Evolutionary conservation across 2,329 filamentous ascomycete species (phyloP), one percentile per base, ranked within the genome.

Genomic region (Epichloe aotearoae): DNA sequence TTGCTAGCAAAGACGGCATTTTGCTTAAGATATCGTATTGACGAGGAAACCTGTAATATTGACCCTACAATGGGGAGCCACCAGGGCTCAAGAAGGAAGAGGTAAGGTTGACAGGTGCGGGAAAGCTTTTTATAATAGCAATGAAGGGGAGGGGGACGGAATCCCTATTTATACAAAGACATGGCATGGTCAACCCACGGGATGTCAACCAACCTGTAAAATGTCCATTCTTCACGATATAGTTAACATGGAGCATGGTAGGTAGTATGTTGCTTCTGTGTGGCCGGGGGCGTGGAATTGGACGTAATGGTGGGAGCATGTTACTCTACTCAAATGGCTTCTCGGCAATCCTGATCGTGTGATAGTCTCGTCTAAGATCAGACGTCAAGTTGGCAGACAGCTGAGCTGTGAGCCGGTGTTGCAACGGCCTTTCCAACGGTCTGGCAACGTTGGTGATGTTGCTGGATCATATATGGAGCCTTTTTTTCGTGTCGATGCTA

Each of bases 1-100:
- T 57, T 50, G 53, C 47, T 38, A 66, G 45, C 17, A 62, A 50
- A 48, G 54, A 52, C 41, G 57, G 42, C 64, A 66, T 66, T n/a
- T 8, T 59, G 50, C n/a, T 46, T 19, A 23, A 37, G n/a, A 14
- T 12, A 19, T 17, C 12, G 17, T 15, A 17, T 46, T 34, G 19
- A 26, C n/a, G 4, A 19, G 7, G 11, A 30, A 30, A 30, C 8
- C 30, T 30, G 8, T 1, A 30, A 30, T 11, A 30, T 30, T 30
- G 8, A 30, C 8, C 30, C 10, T 30, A 30, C 26, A 30, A 10
- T 3, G 26, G 26, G 26, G 26, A 6, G 43, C 43, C 43, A 41
- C 43, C 43, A 41, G 49, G 49, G 50, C 39, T 36, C n/a, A 34
- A 49, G 12, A 37, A 37, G 15, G 6, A 46, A 40, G 30, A 33